These are phyloP conservation scores for Hippophae tibetana DNA, from an alignment of 306 rosid genomes.

Conservation along the genomic window DNA sequence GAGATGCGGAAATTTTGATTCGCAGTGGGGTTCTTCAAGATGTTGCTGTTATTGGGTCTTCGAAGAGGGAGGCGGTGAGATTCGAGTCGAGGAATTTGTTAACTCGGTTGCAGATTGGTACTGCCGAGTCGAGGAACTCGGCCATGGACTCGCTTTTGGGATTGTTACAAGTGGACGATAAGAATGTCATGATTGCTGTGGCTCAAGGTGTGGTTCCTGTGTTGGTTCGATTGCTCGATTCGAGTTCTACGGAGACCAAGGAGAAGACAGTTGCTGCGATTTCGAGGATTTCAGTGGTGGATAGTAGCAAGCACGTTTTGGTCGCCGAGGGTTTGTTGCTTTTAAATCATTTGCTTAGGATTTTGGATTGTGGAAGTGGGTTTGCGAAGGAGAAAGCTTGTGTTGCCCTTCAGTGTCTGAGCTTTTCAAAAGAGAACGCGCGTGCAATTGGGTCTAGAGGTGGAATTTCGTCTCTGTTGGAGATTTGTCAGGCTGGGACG, in stretches of 20 bases:
- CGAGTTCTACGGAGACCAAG: slow-evolving; percentile 39
- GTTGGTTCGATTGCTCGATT: slow-evolving; percentile 61
- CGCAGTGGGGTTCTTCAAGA: slow-evolving; percentile 64
- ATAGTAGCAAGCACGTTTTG: slow-evolving; percentile 47
- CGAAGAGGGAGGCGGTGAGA: slow-evolving; percentile 55
- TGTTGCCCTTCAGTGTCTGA: slow-evolving; percentile 58
- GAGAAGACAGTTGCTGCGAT: slow-evolving; percentile 74
- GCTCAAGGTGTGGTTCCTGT: slow-evolving; percentile 90
- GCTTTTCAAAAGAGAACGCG: slow-evolving; percentile 61
- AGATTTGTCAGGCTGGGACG: slow-evolving; percentile 79
- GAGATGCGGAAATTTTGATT: slow-evolving; percentile 63
- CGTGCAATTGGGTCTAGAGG: slow-evolving; percentile 80
- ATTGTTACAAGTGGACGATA: slow-evolving; percentile 58
- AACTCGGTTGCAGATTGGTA: slow-evolving; percentile 81
- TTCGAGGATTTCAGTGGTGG: slow-evolving; percentile 60
- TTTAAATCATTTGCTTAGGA: slow-evolving; percentile 57
- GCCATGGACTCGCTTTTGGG: slow-evolving; percentile 54
- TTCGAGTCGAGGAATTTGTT: slow-evolving; percentile 60
- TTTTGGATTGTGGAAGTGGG: slow-evolving; percentile 74
- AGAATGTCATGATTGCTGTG: slow-evolving; percentile 80
- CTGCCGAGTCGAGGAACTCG: slow-evolving; percentile 36
- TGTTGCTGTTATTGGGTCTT: slow-evolving; percentile 21
- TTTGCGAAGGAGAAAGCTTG: slow-evolving; percentile 70
- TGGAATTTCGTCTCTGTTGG: slow-evolving; percentile 76
- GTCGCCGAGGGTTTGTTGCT: slow-evolving; percentile 69